phyloP scores from a whole-genome alignment of 768 basidiomycete species.

The Amyloporia xantha region DNA sequence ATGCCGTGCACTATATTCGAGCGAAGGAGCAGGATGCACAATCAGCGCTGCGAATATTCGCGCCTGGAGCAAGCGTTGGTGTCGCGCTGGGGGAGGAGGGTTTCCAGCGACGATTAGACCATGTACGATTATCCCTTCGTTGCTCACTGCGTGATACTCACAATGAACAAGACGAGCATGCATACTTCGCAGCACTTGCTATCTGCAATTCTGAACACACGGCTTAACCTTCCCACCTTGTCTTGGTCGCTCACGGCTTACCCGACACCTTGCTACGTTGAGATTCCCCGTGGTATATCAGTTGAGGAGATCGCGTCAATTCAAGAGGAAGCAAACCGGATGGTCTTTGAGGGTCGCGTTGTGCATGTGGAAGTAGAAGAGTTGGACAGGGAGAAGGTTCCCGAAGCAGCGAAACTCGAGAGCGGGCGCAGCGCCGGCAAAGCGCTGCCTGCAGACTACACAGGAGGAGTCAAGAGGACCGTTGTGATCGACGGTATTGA shows the following conservation, averaged over 20 bases:
- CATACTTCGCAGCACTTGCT: constrained; percentile 83
- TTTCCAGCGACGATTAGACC: constrained; percentile 63
- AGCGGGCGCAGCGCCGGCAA: constrained; percentile 49
- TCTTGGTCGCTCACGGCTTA: constrained; percentile 74
- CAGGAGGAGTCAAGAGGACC: constrained; percentile 70
- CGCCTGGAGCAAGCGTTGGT: constrained; percentile 43
- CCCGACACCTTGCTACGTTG: constrained; percentile 70
- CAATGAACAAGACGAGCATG: constrained; percentile 57
- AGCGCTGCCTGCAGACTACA: constrained; percentile 65
- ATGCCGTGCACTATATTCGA: constrained; percentile 68
- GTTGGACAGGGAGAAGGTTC: constrained; percentile 33
- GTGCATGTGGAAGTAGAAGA: constrained; percentile 75
- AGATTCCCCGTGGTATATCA: constrained; percentile 64
- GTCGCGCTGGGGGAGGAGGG: constrained; percentile 54
- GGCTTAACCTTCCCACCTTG: constrained; percentile 53
- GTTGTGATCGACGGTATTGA: constrained; percentile 81
- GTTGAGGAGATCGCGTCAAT: constrained; percentile 51
- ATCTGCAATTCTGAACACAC: constrained; percentile 69
- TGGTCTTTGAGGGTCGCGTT: constrained; percentile 62
- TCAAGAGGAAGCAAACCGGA: constrained; percentile 57
- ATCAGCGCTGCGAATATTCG: constrained; percentile 40
- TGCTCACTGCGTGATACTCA: neutral
- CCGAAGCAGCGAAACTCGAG: constrained; percentile 30
- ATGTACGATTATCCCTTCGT: constrained; percentile 38
- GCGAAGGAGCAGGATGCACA: constrained; percentile 33